These are phyloP conservation scores for Nepenthes mirabilis DNA, from an alignment of 148 eudicot genomes.

Conservation along the genomic window DNA sequence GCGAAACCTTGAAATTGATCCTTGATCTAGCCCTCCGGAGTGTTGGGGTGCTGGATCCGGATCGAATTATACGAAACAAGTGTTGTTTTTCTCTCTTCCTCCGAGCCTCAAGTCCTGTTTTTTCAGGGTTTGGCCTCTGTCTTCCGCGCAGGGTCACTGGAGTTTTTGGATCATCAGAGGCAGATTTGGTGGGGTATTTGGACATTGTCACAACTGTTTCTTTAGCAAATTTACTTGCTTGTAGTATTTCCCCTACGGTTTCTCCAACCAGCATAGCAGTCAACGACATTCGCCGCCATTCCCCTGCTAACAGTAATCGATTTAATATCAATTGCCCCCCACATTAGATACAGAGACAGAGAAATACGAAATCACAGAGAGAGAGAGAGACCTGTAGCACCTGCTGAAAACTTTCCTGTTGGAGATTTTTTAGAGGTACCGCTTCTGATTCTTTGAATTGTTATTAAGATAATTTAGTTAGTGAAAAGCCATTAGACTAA, in stretches of 20 bases:
- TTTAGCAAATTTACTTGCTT: slow-evolving; percentile 55
- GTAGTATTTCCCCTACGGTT: slow-evolving; percentile 72
- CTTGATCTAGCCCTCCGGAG: slow-evolving; percentile 51
- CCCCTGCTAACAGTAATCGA: slow-evolving; percentile 25
- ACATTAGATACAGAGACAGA: neutral
- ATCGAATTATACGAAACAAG: slow-evolving; percentile 21
- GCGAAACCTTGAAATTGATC: slow-evolving; percentile 64
- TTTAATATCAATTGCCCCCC: neutral
- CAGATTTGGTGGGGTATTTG: slow-evolving; percentile 3
- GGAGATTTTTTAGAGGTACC: slow-evolving; percentile 52
- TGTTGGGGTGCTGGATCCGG: slow-evolving; percentile 26
- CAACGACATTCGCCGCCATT: slow-evolving; percentile 83
- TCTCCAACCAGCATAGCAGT: slow-evolving; percentile 84
- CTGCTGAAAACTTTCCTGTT: slow-evolving; percentile 51
- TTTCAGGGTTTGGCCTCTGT: slow-evolving; percentile 26
- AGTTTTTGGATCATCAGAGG: slow-evolving; percentile 64
- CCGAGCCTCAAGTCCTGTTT: slow-evolving; percentile 42
- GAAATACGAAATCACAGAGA: neutral
- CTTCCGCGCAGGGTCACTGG: slow-evolving; percentile 28
- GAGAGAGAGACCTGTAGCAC: slow-evolving; percentile 26
- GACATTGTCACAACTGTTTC: slow-evolving; percentile 32
- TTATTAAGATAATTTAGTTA: neutral
- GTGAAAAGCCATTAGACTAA: too few species aligned
- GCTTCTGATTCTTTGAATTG: slow-evolving; percentile 35
- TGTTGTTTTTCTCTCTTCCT: slow-evolving; percentile 66